A percentile compares a stretch with the other conserved stretches of the same genome.
Conservation (phyloP, 2,329 filamentous ascomycete genomes). For the Calonectria naviculata region DNA sequence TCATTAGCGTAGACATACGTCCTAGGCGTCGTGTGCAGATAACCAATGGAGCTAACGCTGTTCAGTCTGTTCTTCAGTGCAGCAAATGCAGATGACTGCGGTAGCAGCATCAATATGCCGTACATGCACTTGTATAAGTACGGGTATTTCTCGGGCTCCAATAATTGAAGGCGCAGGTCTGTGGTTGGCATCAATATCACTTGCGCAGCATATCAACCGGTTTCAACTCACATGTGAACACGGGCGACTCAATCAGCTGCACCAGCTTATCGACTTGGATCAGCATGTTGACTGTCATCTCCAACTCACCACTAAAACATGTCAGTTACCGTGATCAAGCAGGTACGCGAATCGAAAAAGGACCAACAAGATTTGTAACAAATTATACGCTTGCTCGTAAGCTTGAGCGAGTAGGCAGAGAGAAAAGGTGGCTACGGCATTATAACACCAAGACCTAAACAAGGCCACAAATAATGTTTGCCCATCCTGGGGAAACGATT, state of each 20-base stretch:
- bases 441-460: conserved; percentile 98
- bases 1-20: conserved; percentile 61
- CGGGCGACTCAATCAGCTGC: conserved; percentile 94
- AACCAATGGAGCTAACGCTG: conserved; percentile 96
- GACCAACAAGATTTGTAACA: conserved; percentile 91
- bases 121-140: conserved; percentile 98
- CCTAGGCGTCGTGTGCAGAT: conserved; percentile 84
- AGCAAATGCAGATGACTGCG: conserved; percentile 96
- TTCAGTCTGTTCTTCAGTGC: conserved; percentile 96
- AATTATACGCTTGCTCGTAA: conserved; percentile 97
- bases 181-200: neutral
- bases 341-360: neutral
- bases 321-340: neutral
- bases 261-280: conserved; percentile 99
- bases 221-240: conserved; percentile 89
- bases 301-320: conserved; percentile 83
- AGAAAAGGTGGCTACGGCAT: conserved; percentile 97
- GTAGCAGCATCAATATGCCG: conserved; percentile 96
- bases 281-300: conserved; percentile 98
- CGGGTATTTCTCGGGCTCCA: conserved; percentile 95
- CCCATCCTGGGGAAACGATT: conserved; percentile 72
- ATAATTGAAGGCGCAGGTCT: conserved; percentile 93
- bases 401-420: conserved; percentile 95
- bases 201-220: neutral
- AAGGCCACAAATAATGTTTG: conserved; percentile 95